A percentile compares a stretch with the other conserved stretches of the same genome.
phyloP scores from a whole-genome alignment of 1,139 yeast species.

The Yueomyces sp. region DNA sequence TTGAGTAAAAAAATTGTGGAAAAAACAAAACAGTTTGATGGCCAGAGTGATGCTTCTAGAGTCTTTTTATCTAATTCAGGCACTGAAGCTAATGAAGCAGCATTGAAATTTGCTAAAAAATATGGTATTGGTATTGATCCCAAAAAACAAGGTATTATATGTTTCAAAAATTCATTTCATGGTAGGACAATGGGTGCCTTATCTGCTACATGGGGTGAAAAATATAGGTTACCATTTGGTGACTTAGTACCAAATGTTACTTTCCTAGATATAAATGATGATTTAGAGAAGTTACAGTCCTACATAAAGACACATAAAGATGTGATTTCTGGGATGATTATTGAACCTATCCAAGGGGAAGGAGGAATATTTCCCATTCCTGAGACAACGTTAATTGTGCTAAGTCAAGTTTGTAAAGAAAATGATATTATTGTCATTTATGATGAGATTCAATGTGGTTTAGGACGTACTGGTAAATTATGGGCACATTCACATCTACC shows the following conservation, averaged over 20 bases:
- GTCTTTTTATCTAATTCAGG: slow-evolving; percentile 93
- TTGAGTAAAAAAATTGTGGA: slow-evolving; percentile 60
- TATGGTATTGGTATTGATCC: slow-evolving; percentile 46
- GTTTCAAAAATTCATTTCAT: slow-evolving; percentile 85
- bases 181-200: slow-evolving; percentile 93
- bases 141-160: slow-evolving; percentile 60
- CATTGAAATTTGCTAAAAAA: slow-evolving; percentile 87
- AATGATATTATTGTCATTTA: slow-evolving; percentile 69
- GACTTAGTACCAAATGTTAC: slow-evolving; percentile 82
- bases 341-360: slow-evolving; percentile 97
- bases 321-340: slow-evolving; percentile 81
- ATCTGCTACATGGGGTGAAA: slow-evolving; percentile 82
- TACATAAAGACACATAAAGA: slow-evolving; percentile 40
- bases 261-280: slow-evolving; percentile 20
- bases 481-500: slow-evolving; percentile 86
- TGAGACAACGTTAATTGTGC: slow-evolving; percentile 47
- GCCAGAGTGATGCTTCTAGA: slow-evolving; percentile 65
- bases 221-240: slow-evolving; percentile 81
- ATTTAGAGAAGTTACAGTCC: slow-evolving; percentile 15
- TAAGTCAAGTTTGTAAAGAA: slow-evolving; percentile 56
- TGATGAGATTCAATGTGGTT: slow-evolving; percentile 95
- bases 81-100: slow-evolving; percentile 97
- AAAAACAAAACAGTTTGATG: slow-evolving; percentile 57
- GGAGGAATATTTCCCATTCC: slow-evolving; percentile 78
- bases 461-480: slow-evolving; percentile 81